phyloP scores from a whole-genome alignment of 257 asterid genomes.

The Solanum dulcamara region DNA sequence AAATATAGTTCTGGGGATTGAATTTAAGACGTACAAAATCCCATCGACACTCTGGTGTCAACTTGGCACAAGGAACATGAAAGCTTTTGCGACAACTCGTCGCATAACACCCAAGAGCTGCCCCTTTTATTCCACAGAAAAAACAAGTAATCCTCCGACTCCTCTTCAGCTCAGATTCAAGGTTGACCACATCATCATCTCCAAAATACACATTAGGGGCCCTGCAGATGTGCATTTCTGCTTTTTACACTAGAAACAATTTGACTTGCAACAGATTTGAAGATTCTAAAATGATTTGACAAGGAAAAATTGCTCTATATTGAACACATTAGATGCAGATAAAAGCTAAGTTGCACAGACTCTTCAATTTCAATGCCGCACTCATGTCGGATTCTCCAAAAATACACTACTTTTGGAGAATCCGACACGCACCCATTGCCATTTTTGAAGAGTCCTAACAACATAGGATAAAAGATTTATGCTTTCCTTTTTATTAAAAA shows the following conservation, averaged over 20 bases:
- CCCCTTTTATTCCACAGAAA: slow-evolving; percentile 84
- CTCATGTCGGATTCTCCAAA: too few relatives aligned
- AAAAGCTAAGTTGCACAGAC: too few relatives aligned
- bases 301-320: neutral
- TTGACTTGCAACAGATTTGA: neutral
- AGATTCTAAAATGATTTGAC: neutral
- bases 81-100: slow-evolving; percentile 82
- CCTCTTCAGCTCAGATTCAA: slow-evolving; percentile 69
- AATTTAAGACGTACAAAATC: slow-evolving; percentile 43
- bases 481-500: neutral
- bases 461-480: neutral
- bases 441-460: too few relatives aligned
- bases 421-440: too few relatives aligned
- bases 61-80: slow-evolving; percentile 89
- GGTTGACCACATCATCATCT: slow-evolving; percentile 54
- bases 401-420: too few relatives aligned
- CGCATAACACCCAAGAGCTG: slow-evolving; percentile 91
- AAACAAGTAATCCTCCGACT: slow-evolving; percentile 69
- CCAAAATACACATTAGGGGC: slow-evolving; percentile 88
- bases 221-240: slow-evolving; percentile 38
- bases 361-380: too few relatives aligned
- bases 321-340: neutral
- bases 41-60: slow-evolving; percentile 82
- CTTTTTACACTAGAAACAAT: neutral
- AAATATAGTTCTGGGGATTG: neutral